These are phyloP conservation scores for Pharus latifolius DNA, from an alignment of 176 grass and related monocot species.

Conservation along the genomic window DNA sequence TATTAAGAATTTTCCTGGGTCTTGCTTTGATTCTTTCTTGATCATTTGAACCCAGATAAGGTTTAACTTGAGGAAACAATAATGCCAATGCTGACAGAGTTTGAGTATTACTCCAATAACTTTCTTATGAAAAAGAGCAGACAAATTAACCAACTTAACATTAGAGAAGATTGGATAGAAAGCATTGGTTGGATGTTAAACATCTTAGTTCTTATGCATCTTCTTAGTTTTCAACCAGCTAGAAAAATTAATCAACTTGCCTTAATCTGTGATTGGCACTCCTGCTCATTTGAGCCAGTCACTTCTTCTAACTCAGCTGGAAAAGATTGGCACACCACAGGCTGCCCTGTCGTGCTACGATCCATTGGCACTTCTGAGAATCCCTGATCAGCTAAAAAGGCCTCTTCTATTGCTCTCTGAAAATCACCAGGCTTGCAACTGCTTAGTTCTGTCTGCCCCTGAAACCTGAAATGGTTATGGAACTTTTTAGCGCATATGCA, in stretches of 20 bases:
- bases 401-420: constrained; percentile 77
- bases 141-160: not conserved
- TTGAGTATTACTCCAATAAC: not conserved
- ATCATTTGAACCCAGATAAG: not conserved
- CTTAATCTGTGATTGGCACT: constrained; percentile 54
- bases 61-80: not conserved
- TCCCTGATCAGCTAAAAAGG: constrained; percentile 84
- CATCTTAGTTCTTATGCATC: not conserved
- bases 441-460: constrained; percentile 68
- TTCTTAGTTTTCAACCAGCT: not conserved
- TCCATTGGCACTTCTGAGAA: constrained; percentile 55
- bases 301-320: constrained; percentile 44
- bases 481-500: not conserved
- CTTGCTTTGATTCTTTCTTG: not conserved
- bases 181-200: not conserved
- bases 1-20: not conserved
- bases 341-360: constrained; percentile 43
- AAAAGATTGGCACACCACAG: constrained; percentile 48
- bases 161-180: not conserved
- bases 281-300: constrained; percentile 76
- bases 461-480: constrained; percentile 56
- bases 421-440: constrained; percentile 69
- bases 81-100: not conserved
- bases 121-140: not conserved
- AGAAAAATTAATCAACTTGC: constrained; percentile 24